Percentiles rank a stretch among this genome's conserved stretches.
Evolutionary conservation across 1,284 basidiomycete species (phyloP).

Genomic region (Pyrrhoderma lamaoense): DNA sequence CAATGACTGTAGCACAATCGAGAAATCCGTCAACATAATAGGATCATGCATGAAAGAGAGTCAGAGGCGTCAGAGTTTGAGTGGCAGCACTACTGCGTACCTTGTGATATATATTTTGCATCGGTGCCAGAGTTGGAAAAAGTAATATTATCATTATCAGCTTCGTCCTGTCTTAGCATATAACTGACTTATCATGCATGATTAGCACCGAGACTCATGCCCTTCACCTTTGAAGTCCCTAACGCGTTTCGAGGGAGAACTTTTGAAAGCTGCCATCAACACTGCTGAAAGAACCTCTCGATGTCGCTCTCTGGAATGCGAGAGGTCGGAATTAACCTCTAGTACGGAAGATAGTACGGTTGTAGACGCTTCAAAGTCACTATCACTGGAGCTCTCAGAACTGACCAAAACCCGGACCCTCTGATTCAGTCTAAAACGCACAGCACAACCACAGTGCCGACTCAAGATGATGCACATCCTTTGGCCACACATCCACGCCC

Average conservation of each 20-base stretch:
- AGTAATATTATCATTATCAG: not conserved
- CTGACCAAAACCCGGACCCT: too few relatives aligned
- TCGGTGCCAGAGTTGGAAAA: not conserved
- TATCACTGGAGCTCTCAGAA: too few relatives aligned
- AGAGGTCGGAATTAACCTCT: too few relatives aligned
- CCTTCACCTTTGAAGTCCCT: conserved; percentile 1
- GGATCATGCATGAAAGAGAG: not conserved
- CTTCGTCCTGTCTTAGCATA: not conserved
- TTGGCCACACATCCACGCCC: too few relatives aligned
- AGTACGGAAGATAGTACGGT: too few relatives aligned
- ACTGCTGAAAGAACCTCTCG: too few relatives aligned
- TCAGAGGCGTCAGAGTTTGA: not conserved
- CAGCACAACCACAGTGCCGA: too few relatives aligned
- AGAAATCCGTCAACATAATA: not conserved
- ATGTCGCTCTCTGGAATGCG: too few relatives aligned
- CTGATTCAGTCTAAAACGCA: too few relatives aligned
- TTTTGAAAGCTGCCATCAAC: not conserved
- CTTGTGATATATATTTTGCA: conserved; percentile 5
- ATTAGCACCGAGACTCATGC: conserved; percentile 1
- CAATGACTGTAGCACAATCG: not conserved
- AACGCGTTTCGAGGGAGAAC: conserved; percentile 1
- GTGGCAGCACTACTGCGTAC: conserved; percentile 1
- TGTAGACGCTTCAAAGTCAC: too few relatives aligned
- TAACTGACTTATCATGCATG: too few relatives aligned
- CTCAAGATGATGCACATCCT: too few relatives aligned